Conservation (phyloP, 345 rosid species). For the Trapa bicornis region DNA sequence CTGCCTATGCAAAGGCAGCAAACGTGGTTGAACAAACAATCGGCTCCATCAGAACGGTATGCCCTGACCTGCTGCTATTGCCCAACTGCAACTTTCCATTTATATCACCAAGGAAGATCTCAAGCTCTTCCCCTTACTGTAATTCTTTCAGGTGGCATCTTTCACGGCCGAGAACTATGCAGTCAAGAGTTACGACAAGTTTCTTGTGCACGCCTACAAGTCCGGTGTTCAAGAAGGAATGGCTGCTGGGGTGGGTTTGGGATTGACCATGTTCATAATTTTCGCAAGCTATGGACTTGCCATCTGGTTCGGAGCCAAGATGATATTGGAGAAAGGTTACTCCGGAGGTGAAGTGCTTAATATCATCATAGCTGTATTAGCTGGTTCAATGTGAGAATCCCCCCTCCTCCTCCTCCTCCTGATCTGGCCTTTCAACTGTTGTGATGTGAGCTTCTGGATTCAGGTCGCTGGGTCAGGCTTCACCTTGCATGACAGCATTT, state of each 20-base stretch:
- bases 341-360: constrained; percentile 27
- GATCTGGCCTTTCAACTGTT: background rate
- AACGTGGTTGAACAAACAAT: constrained; percentile 59
- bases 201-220: constrained; percentile 21
- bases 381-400: constrained; percentile 29
- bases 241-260: constrained; percentile 25
- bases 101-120: background rate
- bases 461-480: constrained; percentile 86
- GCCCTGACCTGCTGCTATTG: background rate
- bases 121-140: constrained; percentile 6
- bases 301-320: constrained; percentile 35
- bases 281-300: constrained; percentile 26
- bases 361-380: constrained; percentile 26
- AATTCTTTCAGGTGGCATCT: constrained; percentile 54
- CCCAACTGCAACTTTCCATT: constrained; percentile 2
- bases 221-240: constrained; percentile 23
- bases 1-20: constrained; percentile 65
- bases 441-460: background rate
- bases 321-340: constrained; percentile 29
- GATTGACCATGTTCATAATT: constrained; percentile 9
- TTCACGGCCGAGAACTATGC: constrained; percentile 49
- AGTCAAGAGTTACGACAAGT: constrained; percentile 17
- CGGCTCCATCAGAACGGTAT: constrained; percentile 80
- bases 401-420: background rate
- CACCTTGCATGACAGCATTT: constrained; percentile 62